Base-by-base conservation (phyloP, 768 basidiomycete species). In the Leccinum pellstonianum region DNA sequence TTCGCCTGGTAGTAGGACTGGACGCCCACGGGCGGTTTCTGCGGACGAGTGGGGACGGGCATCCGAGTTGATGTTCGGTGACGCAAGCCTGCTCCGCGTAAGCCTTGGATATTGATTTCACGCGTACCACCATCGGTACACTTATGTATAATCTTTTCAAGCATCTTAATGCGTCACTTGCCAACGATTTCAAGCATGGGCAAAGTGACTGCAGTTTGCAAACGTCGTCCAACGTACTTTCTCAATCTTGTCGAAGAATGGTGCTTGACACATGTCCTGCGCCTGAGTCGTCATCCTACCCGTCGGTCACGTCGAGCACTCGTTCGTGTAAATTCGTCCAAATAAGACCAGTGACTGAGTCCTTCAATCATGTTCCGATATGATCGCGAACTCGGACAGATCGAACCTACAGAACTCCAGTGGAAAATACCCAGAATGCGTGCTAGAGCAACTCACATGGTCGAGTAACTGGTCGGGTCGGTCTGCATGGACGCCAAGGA, bases 1-100 rank as follows among this genome's bases (percentile, higher is more conserved):
- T 98, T 99, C 17, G 93, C 88, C 73, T 95, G 91, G 71, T 95
- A 98, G 80, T 96, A 99, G 0, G 89, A 85, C 70, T 94, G 90
- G 54, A 93, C 82, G 33, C 90, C 89, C 33, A 83, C 86, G 5
- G 86, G 81, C 1, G 82, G 79, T 35, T 73, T 70, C 48, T 67
- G 62, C 37, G 76, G 68, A 4, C 67, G 68, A 11, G 72, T 68
- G 4, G 74, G 70, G 25, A 73, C 73, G 9, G 80, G 77, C 80
- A 81, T 81, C 8, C 27, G 8, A 29, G 14, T 21, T 49, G 7
- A 7, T 17, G n/a, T 41, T n/a, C 10, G 7, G 19, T 25, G 23
- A 49, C 23, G 23, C 48, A 49, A 49, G 48, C 48, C 48, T 43
- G 14, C 14, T 35, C 2, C 33, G 11, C 33, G 33, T 12, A n/a